Base-by-base conservation (phyloP, 179 eudicot genomes). In the Nepenthes alata region DNA sequence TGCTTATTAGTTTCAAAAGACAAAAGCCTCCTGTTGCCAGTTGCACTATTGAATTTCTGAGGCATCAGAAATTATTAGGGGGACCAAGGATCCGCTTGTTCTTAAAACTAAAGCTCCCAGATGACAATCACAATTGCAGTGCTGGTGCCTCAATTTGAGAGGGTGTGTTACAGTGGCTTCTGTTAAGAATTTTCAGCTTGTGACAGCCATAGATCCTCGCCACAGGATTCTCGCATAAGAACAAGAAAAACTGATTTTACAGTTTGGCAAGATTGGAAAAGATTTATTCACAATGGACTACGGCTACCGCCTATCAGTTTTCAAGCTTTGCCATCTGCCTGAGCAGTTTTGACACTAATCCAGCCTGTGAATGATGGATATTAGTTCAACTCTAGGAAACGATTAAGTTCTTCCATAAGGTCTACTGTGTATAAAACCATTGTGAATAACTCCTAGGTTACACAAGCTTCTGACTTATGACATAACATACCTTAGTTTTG, bases 141-240 rank as follows among this genome's bases (percentile, higher is more conserved):
- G 86, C 58, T 82, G 86, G 86, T 81, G 87, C 67, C 59, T 82
- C 37, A 82, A 82, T 60, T 83, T 83, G 67, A 77, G 72, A 67
- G 85, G 87, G 15, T 80, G 87, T 52, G 87, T 80, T 16, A 83
- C 87, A 0, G 87, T 83, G 37, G 85, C 87, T 4, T 83, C 87
- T 1, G 87, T 83, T 8, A 80, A 80, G 81, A 83, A 83, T 66
- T 83, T 83, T 64, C 87, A 83, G 81, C 77, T 83, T 52, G 83
- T 79, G 48, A 79, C 81, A 35, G 71, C 75, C 58, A 70, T 64
- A 57, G 85, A 75, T 25, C 67, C 70, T 3, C 57, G 54, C 11
- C 71, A 72, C 47, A 55, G 70, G 54, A 60, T 72, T 48, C 71
- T 80, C 11, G 60, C 55, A 35, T 52, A 63, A 13, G 87, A 80